A percentile compares a stretch with the other conserved stretches of the same genome.
These are phyloP conservation scores for Chaetomium sp. DNA, from an alignment of 2,329 filamentous ascomycete species.

Conservation along the genomic window DNA sequence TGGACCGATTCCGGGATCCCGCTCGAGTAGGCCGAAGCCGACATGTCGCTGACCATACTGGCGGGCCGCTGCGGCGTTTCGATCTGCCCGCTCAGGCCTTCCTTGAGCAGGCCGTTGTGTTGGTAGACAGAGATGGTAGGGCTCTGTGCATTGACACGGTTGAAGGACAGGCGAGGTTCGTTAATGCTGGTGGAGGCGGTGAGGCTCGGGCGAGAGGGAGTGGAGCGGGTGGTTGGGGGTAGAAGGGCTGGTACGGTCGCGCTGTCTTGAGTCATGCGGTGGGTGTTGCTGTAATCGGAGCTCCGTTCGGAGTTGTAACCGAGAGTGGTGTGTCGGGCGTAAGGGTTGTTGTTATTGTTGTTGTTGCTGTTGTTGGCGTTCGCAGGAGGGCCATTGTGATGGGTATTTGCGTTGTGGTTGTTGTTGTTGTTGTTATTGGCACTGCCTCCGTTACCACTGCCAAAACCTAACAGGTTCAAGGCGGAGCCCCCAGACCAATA, in stretches of 20 bases:
- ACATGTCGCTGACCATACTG: slow-evolving; percentile 39
- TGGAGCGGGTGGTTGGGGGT: background rate
- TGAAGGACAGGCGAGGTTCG: slow-evolving; percentile 56
- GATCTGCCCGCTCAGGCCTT: slow-evolving; percentile 56
- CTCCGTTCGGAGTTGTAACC: slow-evolving; percentile 29
- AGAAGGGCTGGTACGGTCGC: slow-evolving; percentile 59
- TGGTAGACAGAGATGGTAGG: slow-evolving; percentile 58
- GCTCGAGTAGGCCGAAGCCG: slow-evolving; percentile 51
- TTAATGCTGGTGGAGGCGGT: too few species aligned
- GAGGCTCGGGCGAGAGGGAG: too few species aligned
- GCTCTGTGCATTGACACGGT: slow-evolving; percentile 61
- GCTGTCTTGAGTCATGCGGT: slow-evolving; percentile 57
- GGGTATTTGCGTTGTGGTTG: background rate
- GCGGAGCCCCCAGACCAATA: slow-evolving; percentile 72
- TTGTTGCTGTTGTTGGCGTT: slow-evolving; percentile 25
- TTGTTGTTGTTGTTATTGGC: slow-evolving; percentile 19
- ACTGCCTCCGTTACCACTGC: slow-evolving; percentile 32
- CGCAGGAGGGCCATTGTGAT: background rate
- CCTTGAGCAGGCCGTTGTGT: slow-evolving; percentile 40
- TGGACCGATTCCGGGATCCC: slow-evolving; percentile 59
- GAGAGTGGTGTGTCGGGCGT: too few species aligned
- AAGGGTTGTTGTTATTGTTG: slow-evolving; percentile 27
- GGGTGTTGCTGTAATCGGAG: slow-evolving; percentile 45
- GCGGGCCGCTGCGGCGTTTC: slow-evolving; percentile 41
- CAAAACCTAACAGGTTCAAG: slow-evolving; percentile 58